phyloP scores from a whole-genome alignment of 148 eudicot species.

The Linanthus parryae region DNA sequence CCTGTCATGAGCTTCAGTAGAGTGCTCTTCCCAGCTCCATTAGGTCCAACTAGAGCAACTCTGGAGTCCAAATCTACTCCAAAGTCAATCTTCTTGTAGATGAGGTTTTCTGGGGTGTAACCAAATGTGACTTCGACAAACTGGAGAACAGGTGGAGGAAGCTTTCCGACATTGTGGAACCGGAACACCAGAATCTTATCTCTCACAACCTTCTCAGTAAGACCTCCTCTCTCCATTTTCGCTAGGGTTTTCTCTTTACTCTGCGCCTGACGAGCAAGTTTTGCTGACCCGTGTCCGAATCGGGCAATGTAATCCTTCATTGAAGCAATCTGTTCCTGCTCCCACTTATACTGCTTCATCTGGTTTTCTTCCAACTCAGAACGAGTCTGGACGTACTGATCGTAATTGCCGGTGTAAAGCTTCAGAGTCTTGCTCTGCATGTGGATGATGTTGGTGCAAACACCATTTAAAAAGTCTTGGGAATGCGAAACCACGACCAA shows the following conservation, averaged over 20 bases:
- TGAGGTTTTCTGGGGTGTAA: slow-evolving; percentile 76
- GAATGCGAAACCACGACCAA: slow-evolving; percentile 96
- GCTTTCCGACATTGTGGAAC: slow-evolving; percentile 86
- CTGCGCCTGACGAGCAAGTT: slow-evolving; percentile 95
- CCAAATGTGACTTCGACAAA: slow-evolving; percentile 89
- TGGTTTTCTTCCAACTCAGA: slow-evolving; percentile 94
- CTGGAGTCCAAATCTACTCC: slow-evolving; percentile 95
- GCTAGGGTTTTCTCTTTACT: slow-evolving; percentile 96
- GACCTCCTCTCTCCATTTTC: slow-evolving; percentile 97
- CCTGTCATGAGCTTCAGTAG: slow-evolving; percentile 98
- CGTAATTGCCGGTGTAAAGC: slow-evolving; percentile 79
- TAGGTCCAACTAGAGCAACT: slow-evolving; percentile 91
- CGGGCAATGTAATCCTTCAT: slow-evolving; percentile 99
- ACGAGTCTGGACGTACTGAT: slow-evolving; percentile 91
- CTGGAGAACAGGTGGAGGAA: slow-evolving; percentile 95
- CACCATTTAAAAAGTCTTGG: slow-evolving; percentile 94
- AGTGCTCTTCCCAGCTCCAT: slow-evolving; percentile 98
- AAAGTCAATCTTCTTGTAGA: slow-evolving; percentile 77
- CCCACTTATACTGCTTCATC: slow-evolving; percentile 99
- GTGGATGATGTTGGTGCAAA: slow-evolving; percentile 95
- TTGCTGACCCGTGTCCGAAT: slow-evolving; percentile 96
- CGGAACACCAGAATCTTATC: slow-evolving; percentile 68
- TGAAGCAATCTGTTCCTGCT: slow-evolving; percentile 86
- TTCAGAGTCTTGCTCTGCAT: slow-evolving; percentile 87
- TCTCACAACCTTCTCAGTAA: slow-evolving; percentile 75